Evolutionary conservation across 129 eudicot species (phyloP).

Genomic region (Flaveria ramosissima): DNA sequence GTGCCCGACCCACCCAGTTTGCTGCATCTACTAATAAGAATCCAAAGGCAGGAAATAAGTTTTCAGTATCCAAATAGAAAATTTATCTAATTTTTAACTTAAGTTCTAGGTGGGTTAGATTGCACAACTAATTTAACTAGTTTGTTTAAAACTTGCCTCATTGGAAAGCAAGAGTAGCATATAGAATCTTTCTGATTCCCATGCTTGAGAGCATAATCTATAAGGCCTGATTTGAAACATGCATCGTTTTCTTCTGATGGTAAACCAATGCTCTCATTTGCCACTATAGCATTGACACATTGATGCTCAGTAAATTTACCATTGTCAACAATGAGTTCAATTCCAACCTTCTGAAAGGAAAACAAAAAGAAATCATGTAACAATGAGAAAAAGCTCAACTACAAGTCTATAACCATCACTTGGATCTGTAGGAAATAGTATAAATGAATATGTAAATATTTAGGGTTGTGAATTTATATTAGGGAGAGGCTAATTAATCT

Average conservation of each 20-base stretch:
- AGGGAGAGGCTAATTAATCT: not conserved
- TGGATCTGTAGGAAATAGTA: not conserved
- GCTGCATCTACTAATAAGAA: not conserved
- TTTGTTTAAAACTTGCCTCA: slow-evolving; percentile 43
- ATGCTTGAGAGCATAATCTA: slow-evolving; percentile 76
- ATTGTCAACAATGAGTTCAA: slow-evolving; percentile 60
- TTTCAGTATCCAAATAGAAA: not conserved
- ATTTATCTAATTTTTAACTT: not conserved
- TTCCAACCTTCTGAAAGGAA: slow-evolving; percentile 66
- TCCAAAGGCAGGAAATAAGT: slow-evolving; percentile 6
- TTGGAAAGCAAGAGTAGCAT: slow-evolving; percentile 68
- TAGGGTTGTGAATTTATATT: not conserved
- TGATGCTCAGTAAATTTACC: slow-evolving; percentile 42
- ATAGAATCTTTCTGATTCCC: slow-evolving; percentile 44
- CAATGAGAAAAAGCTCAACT: slow-evolving; percentile 4
- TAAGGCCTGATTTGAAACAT: slow-evolving; percentile 58
- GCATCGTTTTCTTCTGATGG: slow-evolving; percentile 46
- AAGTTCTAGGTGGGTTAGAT: not conserved
- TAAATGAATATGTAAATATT: not conserved
- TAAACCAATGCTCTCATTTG: slow-evolving; percentile 41
- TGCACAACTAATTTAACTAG: not conserved
- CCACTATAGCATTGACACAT: slow-evolving; percentile 44
- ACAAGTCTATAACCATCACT: slow-evolving; percentile 17
- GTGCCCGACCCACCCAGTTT: not conserved
- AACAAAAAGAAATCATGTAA: not conserved